A percentile compares a stretch with the other conserved stretches of the same genome.
Conservation (phyloP, 371 early-diverging fungal genomes). For the Parasitella parasitica region DNA sequence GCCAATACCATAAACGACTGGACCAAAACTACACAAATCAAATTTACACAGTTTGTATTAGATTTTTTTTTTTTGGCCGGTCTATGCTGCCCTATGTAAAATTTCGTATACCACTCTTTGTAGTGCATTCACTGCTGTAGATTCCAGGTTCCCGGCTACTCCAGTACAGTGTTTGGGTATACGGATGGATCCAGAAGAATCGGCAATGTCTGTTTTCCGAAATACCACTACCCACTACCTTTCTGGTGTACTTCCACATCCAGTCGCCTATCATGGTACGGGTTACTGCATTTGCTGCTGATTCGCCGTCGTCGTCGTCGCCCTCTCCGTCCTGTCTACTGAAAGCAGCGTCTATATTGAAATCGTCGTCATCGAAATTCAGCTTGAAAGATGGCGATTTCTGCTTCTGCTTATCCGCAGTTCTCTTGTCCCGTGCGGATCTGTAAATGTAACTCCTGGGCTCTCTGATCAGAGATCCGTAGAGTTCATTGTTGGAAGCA, state of each 20-base stretch:
- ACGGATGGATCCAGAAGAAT: constrained; percentile 79
- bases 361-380: neutral
- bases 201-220: constrained; percentile 63
- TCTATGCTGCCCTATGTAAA: neutral
- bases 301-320: neutral
- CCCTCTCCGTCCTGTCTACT: neutral
- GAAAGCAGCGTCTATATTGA: neutral
- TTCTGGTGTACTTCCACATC: constrained; percentile 70
- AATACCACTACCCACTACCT: constrained; percentile 42
- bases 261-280: constrained; percentile 73
- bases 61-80: neutral
- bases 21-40: constrained; percentile 45
- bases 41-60: too few relatives aligned
- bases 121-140: constrained; percentile 29
- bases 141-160: constrained; percentile 60
- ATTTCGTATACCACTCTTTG: constrained; percentile 52
- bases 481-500: neutral
- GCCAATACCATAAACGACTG: constrained; percentile 43
- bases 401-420: neutral
- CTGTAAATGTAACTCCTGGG: constrained; percentile 6
- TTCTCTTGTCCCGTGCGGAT: neutral
- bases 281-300: constrained; percentile 50
- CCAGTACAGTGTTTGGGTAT: constrained; percentile 74
- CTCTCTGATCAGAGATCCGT: constrained; percentile 6
- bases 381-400: neutral